Percentiles rank a stretch among this genome's conserved stretches.
Evolutionary conservation across 2,329 filamentous ascomycete genomes (phyloP).

Genomic region (Fusarium palustre): DNA sequence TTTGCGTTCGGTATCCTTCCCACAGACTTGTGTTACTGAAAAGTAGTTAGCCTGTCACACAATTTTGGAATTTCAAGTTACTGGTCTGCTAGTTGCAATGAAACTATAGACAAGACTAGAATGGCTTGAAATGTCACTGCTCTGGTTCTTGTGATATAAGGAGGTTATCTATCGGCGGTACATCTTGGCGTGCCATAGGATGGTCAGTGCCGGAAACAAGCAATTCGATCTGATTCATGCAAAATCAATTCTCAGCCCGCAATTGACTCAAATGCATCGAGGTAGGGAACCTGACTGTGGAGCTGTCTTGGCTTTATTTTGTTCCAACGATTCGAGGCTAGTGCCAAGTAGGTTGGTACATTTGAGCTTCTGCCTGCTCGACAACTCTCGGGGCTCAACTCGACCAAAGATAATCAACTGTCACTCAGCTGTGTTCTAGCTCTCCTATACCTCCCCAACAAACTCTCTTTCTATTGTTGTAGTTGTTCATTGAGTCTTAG

Average conservation of each 20-base stretch:
- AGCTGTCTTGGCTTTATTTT: neutral
- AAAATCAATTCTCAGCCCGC: neutral
- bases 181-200: neutral
- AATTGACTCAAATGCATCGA: neutral
- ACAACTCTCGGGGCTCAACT: neutral
- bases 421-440: neutral
- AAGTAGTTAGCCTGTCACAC: neutral
- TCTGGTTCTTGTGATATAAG: neutral
- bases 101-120: neutral
- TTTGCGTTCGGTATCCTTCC: neutral
- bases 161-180: too few species aligned
- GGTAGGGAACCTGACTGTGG: neutral
- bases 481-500: neutral
- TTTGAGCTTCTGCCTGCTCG: neutral
- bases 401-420: neutral
- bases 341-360: too few species aligned
- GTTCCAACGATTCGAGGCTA: neutral
- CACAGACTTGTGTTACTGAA: neutral
- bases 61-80: neutral
- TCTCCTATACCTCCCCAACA: neutral
- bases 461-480: neutral
- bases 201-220: neutral
- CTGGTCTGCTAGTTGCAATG: neutral
- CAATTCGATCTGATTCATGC: constrained; percentile 1
- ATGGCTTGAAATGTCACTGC: neutral